Percentiles rank a stretch among this genome's conserved stretches.
These are phyloP conservation scores for Agroathelia rolfsii DNA, from an alignment of 1,284 basidiomycete species.

Conservation along the genomic window DNA sequence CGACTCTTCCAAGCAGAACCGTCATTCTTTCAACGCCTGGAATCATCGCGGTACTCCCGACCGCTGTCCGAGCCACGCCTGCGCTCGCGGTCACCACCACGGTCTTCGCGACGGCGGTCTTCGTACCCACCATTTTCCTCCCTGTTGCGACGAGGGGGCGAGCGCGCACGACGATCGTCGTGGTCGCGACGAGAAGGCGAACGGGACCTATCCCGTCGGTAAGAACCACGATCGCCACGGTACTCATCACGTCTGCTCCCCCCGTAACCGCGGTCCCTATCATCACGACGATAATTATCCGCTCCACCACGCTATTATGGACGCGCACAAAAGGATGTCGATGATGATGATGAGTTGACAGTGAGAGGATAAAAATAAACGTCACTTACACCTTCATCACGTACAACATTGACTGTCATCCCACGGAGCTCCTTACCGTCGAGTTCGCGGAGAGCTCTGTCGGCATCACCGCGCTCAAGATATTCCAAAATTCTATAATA, in stretches of 20 bases:
- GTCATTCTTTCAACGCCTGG: too few relatives aligned
- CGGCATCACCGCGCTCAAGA: constrained; percentile 80
- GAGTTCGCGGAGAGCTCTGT: constrained; percentile 81
- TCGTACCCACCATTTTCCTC: too few relatives aligned
- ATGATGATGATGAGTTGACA: constrained; percentile 4
- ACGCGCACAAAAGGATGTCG: too few relatives aligned
- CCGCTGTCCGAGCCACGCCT: too few relatives aligned
- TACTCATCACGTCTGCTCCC: constrained; percentile 35
- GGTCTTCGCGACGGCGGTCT: too few relatives aligned
- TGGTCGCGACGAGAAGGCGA: constrained; percentile 56
- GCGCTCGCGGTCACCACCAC: too few relatives aligned
- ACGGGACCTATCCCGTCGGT: constrained; percentile 65
- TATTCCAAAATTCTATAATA: constrained; percentile 82
- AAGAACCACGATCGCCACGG: constrained; percentile 25
- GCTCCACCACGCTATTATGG: constrained; percentile 59
- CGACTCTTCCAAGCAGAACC: too few relatives aligned
- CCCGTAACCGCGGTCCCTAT: constrained; percentile 24
- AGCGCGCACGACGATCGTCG: constrained; percentile 68
- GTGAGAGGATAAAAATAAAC: background rate
- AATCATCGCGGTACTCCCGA: too few relatives aligned
- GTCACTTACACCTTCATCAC: constrained; percentile 54
- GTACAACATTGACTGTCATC: constrained; percentile 60
- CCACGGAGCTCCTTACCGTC: constrained; percentile 80
- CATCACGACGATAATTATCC: constrained; percentile 59
- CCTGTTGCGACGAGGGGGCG: too few relatives aligned